These are phyloP conservation scores for Rhodotorula kratochvilovae DNA, from an alignment of 768 basidiomycete species.

Conservation along the genomic window DNA sequence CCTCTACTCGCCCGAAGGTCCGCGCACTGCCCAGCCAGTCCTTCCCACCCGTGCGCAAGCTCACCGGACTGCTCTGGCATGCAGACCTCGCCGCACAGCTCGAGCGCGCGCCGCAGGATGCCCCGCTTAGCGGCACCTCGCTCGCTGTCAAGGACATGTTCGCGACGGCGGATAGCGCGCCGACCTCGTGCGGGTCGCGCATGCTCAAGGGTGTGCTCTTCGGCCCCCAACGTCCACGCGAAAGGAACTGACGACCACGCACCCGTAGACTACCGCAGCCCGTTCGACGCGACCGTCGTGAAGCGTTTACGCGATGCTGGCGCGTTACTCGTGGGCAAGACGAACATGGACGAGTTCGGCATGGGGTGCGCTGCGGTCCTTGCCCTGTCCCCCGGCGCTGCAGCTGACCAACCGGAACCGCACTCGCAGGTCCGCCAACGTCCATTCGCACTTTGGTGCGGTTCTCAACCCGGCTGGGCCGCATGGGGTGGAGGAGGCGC, in stretches of 20 bases:
- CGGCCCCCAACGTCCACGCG: accelerated
- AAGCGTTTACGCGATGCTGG: slow-evolving; percentile 59
- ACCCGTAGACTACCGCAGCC: slow-evolving; percentile 63
- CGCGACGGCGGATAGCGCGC: slow-evolving; percentile 19
- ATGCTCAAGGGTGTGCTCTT: slow-evolving; percentile 26
- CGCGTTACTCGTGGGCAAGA: slow-evolving; percentile 74
- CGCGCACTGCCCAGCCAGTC: neutral
- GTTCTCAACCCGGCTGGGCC: slow-evolving; percentile 64
- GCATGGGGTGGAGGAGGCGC: slow-evolving; percentile 16
- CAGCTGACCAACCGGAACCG: neutral
- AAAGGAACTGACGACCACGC: neutral
- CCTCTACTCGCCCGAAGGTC: slow-evolving; percentile 13
- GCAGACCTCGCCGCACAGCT: slow-evolving; percentile 4
- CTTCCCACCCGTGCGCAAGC: no score
- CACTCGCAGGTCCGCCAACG: slow-evolving; percentile 64
- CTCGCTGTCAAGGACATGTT: slow-evolving; percentile 37
- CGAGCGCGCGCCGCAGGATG: neutral
- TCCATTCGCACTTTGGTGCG: slow-evolving; percentile 67
- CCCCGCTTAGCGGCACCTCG: neutral
- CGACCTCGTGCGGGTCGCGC: slow-evolving; percentile 16
- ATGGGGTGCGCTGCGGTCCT: slow-evolving; percentile 68
- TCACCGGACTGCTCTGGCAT: neutral
- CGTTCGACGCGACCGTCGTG: slow-evolving; percentile 84
- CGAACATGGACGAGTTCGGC: slow-evolving; percentile 96
- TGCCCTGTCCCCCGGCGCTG: neutral